These are phyloP conservation scores for Taxawa tesnikishii DNA, from an alignment of 2,329 filamentous ascomycete genomes.

Conservation along the genomic window DNA sequence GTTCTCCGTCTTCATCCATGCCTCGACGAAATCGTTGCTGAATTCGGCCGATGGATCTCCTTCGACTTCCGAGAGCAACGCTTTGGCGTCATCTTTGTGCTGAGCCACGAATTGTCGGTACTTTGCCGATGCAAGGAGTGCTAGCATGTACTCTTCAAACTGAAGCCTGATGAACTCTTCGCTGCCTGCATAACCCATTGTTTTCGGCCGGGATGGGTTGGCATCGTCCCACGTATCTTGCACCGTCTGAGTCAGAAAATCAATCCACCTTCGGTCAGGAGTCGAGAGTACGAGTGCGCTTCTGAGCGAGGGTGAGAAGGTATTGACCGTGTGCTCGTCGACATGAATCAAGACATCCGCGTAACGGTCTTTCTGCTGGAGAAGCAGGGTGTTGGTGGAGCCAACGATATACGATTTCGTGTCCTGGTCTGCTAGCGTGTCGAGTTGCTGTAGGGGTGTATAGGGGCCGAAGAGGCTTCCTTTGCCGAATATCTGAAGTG, in stretches of 20 bases:
- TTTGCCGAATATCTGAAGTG: conserved; percentile 90
- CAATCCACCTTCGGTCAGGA: conserved; percentile 90
- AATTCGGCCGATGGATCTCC: conserved; percentile 81
- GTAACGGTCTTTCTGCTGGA: conserved; percentile 91
- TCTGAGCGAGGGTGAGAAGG: conserved; percentile 68
- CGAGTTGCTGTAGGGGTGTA: conserved; percentile 88
- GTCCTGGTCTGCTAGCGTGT: conserved; percentile 81
- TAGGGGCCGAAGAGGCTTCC: conserved; percentile 94
- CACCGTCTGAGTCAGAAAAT: conserved; percentile 84
- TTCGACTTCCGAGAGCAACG: conserved; percentile 51
- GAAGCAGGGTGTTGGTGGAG: conserved; percentile 84
- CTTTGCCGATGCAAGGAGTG: conserved; percentile 77
- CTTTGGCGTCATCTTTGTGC: conserved; percentile 42
- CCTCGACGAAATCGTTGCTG: conserved; percentile 70
- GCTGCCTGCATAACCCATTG: conserved; percentile 85
- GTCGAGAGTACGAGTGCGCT: conserved; percentile 65
- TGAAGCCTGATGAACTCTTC: conserved; percentile 96
- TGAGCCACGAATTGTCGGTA: conserved; percentile 50
- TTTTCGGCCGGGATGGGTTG: conserved; percentile 82
- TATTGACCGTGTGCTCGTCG: conserved; percentile 75
- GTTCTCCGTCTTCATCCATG: conserved; percentile 81
- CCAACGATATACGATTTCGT: conserved; percentile 97
- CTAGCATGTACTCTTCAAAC: conserved; percentile 92
- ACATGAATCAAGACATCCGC: conserved; percentile 95
- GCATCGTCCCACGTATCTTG: conserved; percentile 94